Base-by-base conservation (phyloP, 2,329 filamentous ascomycete genomes). In the Simplicillium sp. region DNA sequence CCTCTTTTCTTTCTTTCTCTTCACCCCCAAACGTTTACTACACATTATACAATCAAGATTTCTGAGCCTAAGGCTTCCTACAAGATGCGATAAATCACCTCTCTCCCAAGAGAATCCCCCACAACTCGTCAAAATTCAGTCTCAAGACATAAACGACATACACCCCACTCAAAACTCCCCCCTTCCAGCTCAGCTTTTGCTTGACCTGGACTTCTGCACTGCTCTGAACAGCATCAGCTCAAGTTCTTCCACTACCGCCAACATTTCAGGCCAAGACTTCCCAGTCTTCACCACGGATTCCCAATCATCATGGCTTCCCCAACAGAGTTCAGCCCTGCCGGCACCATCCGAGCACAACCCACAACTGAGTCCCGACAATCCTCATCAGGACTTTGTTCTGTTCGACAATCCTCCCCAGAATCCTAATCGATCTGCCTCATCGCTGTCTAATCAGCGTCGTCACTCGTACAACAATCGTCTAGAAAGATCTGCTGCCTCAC, bases 251-350 rank as follows among this genome's bases (percentile, higher is more conserved):
- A 61, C 58, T 56, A 71, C 71, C 70, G 65, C 67, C 65, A 78
- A 67, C 67, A 79, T 78, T 75, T 61, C 70, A 67, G 61, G 65
- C 58, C 75, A 71, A 77, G 80, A 82, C 77, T 77, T 73, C 53
- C 58, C 71, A 77, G 80, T 84, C 80, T 82, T 82, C 82, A 87
- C 74, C 75, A 88, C 84, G 84, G 83, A 84, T 85, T 76, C 79
- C 64, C 72, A 73, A 67, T 77, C 79, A 87, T 55, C 74, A 89
- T 89, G 84, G 84, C 82, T 74, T 80, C 76, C 82, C 74, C 80
- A 79, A 70, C 77, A 68, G 70, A 68, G 71, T 57, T 55, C 69
- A 62, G 75, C 68, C 72, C 73, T 70, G 74, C 75, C 75, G 77
- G 77, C 75, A 68, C 54, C 65, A 67, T 61, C 75, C 68, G 71